phyloP scores from a whole-genome alignment of 306 rosid species.

The Gillenia trifoliata region DNA sequence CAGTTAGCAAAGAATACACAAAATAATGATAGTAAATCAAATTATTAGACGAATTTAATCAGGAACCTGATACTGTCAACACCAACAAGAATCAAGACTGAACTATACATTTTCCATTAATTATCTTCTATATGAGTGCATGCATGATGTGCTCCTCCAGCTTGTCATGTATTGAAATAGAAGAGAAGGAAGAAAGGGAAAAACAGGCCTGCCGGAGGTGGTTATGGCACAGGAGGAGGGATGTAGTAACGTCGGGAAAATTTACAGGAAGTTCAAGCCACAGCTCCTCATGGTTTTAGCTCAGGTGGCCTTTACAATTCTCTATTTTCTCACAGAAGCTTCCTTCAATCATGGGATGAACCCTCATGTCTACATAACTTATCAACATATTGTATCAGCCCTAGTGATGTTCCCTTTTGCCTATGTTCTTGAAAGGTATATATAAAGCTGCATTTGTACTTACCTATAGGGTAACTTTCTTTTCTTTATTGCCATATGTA shows the following conservation, averaged over 20 bases:
- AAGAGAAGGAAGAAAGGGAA: background rate
- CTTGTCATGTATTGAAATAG: constrained; percentile 8
- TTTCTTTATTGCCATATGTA: background rate
- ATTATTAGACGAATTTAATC: background rate
- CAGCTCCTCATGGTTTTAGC: constrained; percentile 52
- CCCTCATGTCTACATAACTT: constrained; percentile 69
- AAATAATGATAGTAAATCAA: background rate
- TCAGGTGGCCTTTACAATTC: constrained; percentile 50
- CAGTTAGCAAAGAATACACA: too few relatives aligned
- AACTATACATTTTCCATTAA: too few relatives aligned
- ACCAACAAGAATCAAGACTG: constrained; percentile 33
- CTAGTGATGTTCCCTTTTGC: constrained; percentile 62
- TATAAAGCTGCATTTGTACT: too few relatives aligned
- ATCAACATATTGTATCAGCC: constrained; percentile 55
- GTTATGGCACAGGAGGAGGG: constrained; percentile 20
- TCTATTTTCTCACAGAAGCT: constrained; percentile 58
- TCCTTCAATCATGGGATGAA: constrained; percentile 91
- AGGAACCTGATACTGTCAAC: constrained; percentile 12
- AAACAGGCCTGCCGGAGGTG: background rate
- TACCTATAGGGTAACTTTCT: background rate
- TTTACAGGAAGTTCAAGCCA: constrained; percentile 51
- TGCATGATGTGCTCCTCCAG: constrained; percentile 22
- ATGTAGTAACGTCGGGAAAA: background rate
- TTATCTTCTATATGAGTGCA: constrained; percentile 17
- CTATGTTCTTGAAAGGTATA: constrained; percentile 62